These are phyloP conservation scores for Arthrinium phaeospermum DNA, from an alignment of 2,329 filamentous ascomycete species.

Conservation along the genomic window DNA sequence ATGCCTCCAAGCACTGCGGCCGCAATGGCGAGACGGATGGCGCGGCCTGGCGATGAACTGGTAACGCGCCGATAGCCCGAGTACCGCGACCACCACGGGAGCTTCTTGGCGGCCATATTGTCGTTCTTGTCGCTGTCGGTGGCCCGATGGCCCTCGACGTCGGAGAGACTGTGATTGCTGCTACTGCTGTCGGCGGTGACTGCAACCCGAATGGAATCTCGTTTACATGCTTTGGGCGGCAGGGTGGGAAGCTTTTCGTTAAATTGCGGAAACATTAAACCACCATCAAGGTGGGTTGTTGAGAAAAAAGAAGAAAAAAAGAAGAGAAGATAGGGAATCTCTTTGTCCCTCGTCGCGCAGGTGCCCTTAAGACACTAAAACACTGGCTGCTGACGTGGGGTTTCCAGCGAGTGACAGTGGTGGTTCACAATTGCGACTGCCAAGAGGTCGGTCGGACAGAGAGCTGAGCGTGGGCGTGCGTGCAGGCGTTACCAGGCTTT, in stretches of 20 bases:
- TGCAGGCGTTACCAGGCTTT: constrained; percentile 3
- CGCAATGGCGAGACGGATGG: constrained; percentile 24
- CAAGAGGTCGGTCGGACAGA: constrained; percentile 4
- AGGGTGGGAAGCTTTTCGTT: neutral
- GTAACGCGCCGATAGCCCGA: constrained; percentile 22
- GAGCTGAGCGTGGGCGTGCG: neutral
- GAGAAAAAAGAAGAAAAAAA: neutral
- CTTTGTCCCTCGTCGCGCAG: neutral
- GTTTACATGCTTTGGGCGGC: constrained; percentile 6
- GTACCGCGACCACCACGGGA: constrained; percentile 25
- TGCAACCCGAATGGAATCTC: neutral
- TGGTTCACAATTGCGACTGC: neutral
- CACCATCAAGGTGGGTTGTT: neutral
- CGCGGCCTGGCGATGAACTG: constrained; percentile 15
- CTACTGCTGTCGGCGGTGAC: neutral
- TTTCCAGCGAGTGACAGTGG: neutral
- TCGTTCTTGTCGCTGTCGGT: constrained; percentile 20
- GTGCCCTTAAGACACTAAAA: neutral
- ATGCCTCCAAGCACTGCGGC: constrained; percentile 22
- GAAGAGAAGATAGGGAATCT: neutral
- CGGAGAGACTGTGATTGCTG: neutral
- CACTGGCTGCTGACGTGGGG: neutral
- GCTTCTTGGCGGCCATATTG: constrained; percentile 21
- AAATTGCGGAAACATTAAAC: constrained; percentile 7
- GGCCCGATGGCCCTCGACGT: constrained; percentile 22